Evolutionary conservation across 176 grass and related monocot species (phyloP), one percentile per base, ranked within the genome.

Genomic region (Panicum miliaceum): DNA sequence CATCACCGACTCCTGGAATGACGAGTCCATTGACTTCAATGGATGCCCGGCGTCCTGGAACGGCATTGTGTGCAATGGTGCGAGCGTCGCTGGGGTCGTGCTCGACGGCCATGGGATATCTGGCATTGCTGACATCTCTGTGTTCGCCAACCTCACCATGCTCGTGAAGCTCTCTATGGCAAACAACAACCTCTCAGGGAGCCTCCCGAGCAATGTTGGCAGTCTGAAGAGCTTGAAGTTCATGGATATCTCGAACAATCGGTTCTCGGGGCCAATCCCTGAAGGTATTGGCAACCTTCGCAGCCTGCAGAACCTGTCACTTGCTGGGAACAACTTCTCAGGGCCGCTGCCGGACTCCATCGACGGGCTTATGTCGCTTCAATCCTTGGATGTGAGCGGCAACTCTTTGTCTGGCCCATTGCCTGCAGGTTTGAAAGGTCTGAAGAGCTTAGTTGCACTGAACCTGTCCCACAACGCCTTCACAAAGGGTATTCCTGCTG

Each of bases 41-140:
- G 96, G 96, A 8, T 99, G 96, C n/a, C 96, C 96, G 4, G 82
- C 91, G 14, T 96, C 93, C 5, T 99, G 96, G 96, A 99, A 99
- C 14, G 96, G 96, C 71, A 84, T 99, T 5, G 91, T 99, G 53
- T 99, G 96, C 65, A 96, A 87, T 42, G 96, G 91, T 6, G 90
- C 80, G 9, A 93, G 88, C n/a, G 91, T 99, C 78, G 96, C 91
- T 0, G 93, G 96, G 53, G 88, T 99, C 6, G 84, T 99, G 64
- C 92, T 99, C 2, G 93, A 99, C 1, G 81, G 87, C 38, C 96
- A 94, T 38, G 89, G 86, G 6, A 91, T 99, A 57, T 94, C 96
- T 2, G 96, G 96, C 8, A 53, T 25, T 7, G 90, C 82, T 0
- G 96, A 99, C 37, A 75, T 99, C 43, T 90, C 96, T 4, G 88